These are phyloP conservation scores for Aspergillus latus DNA, from an alignment of 2,329 filamentous ascomycete genomes.

Conservation along the genomic window DNA sequence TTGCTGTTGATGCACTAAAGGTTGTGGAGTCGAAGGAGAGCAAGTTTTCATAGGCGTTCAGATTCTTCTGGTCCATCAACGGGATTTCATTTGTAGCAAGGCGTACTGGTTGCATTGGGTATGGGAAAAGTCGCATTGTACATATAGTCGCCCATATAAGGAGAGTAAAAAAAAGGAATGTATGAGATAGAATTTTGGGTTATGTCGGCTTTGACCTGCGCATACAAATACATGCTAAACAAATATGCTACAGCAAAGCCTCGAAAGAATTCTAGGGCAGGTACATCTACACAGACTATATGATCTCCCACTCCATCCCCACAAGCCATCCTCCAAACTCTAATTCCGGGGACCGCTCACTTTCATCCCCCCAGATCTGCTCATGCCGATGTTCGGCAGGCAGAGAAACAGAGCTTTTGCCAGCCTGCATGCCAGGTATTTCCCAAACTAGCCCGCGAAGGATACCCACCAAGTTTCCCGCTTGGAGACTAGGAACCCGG, in stretches of 20 bases:
- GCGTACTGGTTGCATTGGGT: conserved; percentile 2
- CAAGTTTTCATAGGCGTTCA: background rate
- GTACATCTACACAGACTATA: conserved; percentile 10
- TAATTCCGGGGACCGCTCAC: background rate
- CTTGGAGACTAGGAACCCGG: conserved; percentile 12
- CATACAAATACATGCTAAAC: background rate
- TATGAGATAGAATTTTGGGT: background rate
- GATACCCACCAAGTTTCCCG: conserved; percentile 32
- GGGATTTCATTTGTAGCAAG: background rate
- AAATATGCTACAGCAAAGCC: background rate
- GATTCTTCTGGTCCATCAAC: background rate
- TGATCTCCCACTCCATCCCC: conserved; percentile 43
- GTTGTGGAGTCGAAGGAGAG: conserved; percentile 27
- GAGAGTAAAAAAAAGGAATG: background rate
- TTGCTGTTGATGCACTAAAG: conserved; percentile 44
- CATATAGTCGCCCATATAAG: background rate
- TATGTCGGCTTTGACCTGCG: background rate
- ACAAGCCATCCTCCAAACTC: conserved; percentile 34
- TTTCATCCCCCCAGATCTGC: background rate
- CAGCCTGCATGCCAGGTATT: conserved; percentile 24
- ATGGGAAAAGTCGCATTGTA: background rate
- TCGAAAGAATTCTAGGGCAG: background rate
- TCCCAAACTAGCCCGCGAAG: conserved; percentile 38
- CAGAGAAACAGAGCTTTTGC: background rate
- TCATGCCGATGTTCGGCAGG: background rate